A percentile compares a stretch with the other conserved stretches of the same genome.
phyloP scores from a whole-genome alignment of 2,329 filamentous ascomycete species.

The Monosporascus sp. region DNA sequence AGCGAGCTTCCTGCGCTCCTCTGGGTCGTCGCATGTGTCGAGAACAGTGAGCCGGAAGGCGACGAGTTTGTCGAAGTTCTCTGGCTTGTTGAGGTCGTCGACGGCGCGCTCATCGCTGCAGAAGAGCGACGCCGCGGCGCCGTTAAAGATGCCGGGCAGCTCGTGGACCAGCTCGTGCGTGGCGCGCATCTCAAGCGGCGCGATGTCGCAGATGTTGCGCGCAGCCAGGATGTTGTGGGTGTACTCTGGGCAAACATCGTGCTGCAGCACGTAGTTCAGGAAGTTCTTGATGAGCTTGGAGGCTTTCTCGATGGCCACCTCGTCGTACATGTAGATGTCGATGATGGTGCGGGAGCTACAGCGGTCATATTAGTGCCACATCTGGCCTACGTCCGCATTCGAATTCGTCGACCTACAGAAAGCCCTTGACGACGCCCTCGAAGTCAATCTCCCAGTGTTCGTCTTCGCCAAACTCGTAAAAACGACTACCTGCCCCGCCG shows the following conservation, averaged over 20 bases:
- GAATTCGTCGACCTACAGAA: constrained; percentile 53
- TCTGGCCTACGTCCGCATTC: background rate
- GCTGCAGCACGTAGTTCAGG: constrained; percentile 77
- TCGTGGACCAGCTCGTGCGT: constrained; percentile 43
- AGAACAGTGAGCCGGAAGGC: constrained; percentile 41
- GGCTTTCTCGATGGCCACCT: constrained; percentile 49
- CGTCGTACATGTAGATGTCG: constrained; percentile 50
- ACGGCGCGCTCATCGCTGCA: constrained; percentile 29
- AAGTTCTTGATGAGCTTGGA: constrained; percentile 76
- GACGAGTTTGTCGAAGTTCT: constrained; percentile 35
- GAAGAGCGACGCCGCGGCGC: constrained; percentile 66
- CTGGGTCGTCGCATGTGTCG: constrained; percentile 18
- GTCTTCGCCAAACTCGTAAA: constrained; percentile 43
- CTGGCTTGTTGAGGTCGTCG: constrained; percentile 24
- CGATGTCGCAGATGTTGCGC: constrained; percentile 59
- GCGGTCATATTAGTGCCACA: constrained; percentile 8
- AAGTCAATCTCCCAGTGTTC: constrained; percentile 79
- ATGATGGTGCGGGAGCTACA: constrained; percentile 52
- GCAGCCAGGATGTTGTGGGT: constrained; percentile 61
- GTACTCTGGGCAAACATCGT: constrained; percentile 84
- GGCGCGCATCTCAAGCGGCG: constrained; percentile 61
- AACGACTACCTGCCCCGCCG: constrained; percentile 38
- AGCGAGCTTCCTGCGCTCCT: constrained; percentile 26
- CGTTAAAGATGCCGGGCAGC: constrained; percentile 77
- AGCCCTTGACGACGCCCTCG: constrained; percentile 68